phyloP scores from a whole-genome alignment of 352 stramenopile genomes.

The Phytophthora cryptogea region DNA sequence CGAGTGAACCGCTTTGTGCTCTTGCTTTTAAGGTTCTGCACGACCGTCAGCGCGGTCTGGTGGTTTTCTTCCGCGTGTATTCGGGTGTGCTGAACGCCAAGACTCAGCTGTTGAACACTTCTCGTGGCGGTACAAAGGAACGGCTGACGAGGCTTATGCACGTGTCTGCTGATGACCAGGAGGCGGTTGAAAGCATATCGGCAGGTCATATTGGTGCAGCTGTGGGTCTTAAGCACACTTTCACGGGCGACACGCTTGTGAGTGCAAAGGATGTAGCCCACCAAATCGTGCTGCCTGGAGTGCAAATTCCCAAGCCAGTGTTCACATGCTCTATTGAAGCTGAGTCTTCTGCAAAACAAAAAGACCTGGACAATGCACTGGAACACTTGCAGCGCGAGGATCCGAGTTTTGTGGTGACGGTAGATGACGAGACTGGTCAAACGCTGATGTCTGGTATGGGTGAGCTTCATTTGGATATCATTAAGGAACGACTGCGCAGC shows the following conservation, averaged over 20 bases:
- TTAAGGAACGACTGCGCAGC: conserved; percentile 87
- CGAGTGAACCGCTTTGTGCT: conserved; percentile 55
- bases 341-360: conserved; percentile 84
- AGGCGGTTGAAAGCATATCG: conserved; percentile 84
- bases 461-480: conserved; percentile 95
- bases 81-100: conserved; percentile 87
- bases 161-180: conserved; percentile 88
- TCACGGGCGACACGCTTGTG: conserved; percentile 95
- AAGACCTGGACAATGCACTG: conserved; percentile 87
- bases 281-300: conserved; percentile 54
- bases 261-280: conserved; percentile 58
- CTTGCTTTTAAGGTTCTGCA: conserved; percentile 84
- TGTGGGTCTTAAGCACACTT: conserved; percentile 92
- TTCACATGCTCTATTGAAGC: conserved; percentile 93
- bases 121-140: conserved; percentile 57
- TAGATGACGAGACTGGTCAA: conserved; percentile 97
- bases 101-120: conserved; percentile 80
- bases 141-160: conserved; percentile 83
- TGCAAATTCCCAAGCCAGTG: conserved; percentile 82
- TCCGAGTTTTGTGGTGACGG: conserved; percentile 95
- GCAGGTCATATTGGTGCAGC: conserved; percentile 93
- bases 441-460: conserved; percentile 97
- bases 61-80: conserved; percentile 95
- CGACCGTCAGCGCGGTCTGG: conserved; percentile 68
- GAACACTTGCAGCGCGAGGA: conserved; percentile 89